Evolutionary conservation across 495 filamentous ascomycete species (phyloP).

Genomic region (Pseudoneurospora amorphoporcata): DNA sequence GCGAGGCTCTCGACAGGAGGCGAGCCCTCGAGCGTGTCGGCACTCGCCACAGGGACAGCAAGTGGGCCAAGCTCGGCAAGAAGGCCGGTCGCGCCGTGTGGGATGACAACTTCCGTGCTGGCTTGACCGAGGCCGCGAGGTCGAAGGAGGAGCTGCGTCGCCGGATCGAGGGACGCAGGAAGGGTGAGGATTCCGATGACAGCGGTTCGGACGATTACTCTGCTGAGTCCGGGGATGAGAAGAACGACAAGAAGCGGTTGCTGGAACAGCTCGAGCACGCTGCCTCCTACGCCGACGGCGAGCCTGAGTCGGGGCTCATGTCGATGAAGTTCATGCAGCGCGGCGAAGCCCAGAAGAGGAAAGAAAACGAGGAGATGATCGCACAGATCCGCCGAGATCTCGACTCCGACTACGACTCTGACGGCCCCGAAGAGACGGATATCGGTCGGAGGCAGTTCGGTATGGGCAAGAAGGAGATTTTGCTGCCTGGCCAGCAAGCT

Average conservation of each 20-base stretch:
- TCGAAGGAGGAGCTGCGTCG: slow-evolving; percentile 76
- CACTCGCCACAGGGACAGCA: slow-evolving; percentile 78
- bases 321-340: slow-evolving; percentile 89
- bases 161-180: slow-evolving; percentile 69
- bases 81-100: slow-evolving; percentile 66
- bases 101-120: slow-evolving; percentile 72
- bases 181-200: slow-evolving; percentile 43
- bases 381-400: slow-evolving; percentile 65
- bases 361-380: slow-evolving; percentile 72
- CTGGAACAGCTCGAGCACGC: slow-evolving; percentile 47
- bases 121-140: slow-evolving; percentile 71
- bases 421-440: slow-evolving; percentile 49
- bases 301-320: slow-evolving; percentile 41
- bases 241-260: slow-evolving; percentile 43
- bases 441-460: slow-evolving; percentile 60
- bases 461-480: slow-evolving; percentile 24
- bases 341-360: slow-evolving; percentile 66
- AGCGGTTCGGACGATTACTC: slow-evolving; percentile 39
- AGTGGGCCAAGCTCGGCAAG: slow-evolving; percentile 87
- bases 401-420: slow-evolving; percentile 38
- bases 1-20: slow-evolving; percentile 65
- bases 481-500: slow-evolving; percentile 1
- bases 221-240: slow-evolving; percentile 40
- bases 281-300: slow-evolving; percentile 25
- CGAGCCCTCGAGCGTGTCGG: slow-evolving; percentile 86